Evolutionary conservation across 345 rosid species (phyloP).

Genomic region (Trapa bicornis): DNA sequence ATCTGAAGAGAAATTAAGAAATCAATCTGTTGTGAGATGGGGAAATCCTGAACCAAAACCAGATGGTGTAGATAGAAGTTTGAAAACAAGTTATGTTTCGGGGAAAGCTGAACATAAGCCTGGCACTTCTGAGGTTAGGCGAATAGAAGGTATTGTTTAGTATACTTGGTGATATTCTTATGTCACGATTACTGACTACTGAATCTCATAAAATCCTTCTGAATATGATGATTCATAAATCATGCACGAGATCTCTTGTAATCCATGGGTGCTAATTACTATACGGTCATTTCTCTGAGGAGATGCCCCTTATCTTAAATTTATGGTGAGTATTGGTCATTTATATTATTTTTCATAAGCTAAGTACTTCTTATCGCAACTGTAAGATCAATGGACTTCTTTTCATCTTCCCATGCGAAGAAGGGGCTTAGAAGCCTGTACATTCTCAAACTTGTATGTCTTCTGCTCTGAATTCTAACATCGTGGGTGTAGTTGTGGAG

Average conservation of each 20-base stretch:
- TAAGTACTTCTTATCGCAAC: background rate
- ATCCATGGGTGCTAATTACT: background rate
- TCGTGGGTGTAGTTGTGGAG: slow-evolving; percentile 43
- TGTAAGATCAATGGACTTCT: background rate
- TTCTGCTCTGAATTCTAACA: background rate
- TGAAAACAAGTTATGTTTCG: slow-evolving; percentile 11
- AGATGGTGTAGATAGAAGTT: slow-evolving; percentile 20
- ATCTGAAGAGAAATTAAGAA: background rate
- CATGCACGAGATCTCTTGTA: background rate
- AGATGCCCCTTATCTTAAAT: background rate
- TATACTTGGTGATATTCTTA: background rate
- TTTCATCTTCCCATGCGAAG: background rate
- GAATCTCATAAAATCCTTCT: background rate
- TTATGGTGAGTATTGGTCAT: background rate
- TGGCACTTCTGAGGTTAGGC: slow-evolving; percentile 44
- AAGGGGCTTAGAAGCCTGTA: background rate
- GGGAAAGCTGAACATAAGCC: slow-evolving; percentile 44
- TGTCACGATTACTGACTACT: background rate
- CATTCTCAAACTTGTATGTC: background rate
- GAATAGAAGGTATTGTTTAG: slow-evolving; percentile 48
- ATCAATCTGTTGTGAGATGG: slow-evolving; percentile 10
- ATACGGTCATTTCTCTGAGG: background rate
- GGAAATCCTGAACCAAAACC: slow-evolving; percentile 6
- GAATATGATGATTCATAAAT: background rate
- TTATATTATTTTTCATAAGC: background rate